Base-by-base conservation (phyloP, 1,139 yeast species). In the Kodamaea ohmeri region DNA sequence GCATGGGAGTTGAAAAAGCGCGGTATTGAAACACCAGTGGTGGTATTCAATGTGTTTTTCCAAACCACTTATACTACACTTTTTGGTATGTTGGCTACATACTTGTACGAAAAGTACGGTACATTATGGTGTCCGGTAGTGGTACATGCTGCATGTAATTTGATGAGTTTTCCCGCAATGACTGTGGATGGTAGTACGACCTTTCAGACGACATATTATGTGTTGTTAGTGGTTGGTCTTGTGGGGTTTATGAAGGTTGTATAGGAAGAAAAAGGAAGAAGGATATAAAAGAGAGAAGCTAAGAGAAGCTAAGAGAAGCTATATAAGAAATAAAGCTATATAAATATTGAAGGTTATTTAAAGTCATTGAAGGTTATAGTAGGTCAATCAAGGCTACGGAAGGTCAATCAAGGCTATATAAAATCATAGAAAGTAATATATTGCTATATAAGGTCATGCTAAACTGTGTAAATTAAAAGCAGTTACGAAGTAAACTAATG, bases 21-120 rank as follows among this genome's bases (percentile, higher is more conserved):
- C 47, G 20, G 64, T 55, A 4, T 55, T 41, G 41, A 66, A 0
- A 4, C 61, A 2, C 33, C 48, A 1, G 53, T 60, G n/a, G 69
- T 79, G 4, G 31, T 73, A 0, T 34, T 73, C 12, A 59, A 65
- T 8, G 67, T 78, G 2, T 26, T 60, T 0, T 71, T 83, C 45
- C 98, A 92, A 54, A 61, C 83, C 35, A 37, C 58, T 0, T 90
- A 87, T 58, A 92, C 99, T 1, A 69, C 85, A 2, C 43, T 85
- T 9, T 92, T 94, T 63, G 98, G 97, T 0, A 67, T 79, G 40
- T 65, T 86, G 40, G 86, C 95, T 3, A 76, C 84, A 43, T 72
- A 69, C 48, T 53, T 86, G 8, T 84, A 78, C 50, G 72, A 47
- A 55, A 71, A 49, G 63, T 79, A 32, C 16, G 70, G 74, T 4